Conservation (phyloP, 768 basidiomycete species). For the Boletus barrowsii region DNA sequence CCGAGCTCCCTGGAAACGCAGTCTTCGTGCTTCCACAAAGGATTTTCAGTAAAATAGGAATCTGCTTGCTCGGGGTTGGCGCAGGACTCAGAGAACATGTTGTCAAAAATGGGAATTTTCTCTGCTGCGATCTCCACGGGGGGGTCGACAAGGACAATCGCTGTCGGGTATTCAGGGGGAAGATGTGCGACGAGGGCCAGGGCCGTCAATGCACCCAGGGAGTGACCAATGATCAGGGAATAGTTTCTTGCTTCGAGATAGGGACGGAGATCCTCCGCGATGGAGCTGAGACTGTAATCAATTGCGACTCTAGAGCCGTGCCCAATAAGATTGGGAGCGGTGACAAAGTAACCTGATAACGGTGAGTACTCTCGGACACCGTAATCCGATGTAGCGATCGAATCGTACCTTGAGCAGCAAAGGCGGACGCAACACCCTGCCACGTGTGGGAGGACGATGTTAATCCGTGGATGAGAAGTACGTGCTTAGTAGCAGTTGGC, state of each 20-base stretch:
- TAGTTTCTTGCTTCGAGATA: slow-evolving; percentile 14
- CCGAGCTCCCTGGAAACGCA: too few relatives aligned
- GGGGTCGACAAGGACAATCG: slow-evolving; percentile 23
- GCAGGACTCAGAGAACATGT: neutral
- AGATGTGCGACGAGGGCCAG: slow-evolving; percentile 6
- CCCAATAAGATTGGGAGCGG: slow-evolving; percentile 20
- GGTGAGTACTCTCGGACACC: neutral
- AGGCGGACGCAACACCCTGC: slow-evolving; percentile 15
- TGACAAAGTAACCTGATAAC: slow-evolving; percentile 18
- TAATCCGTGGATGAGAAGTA: slow-evolving; percentile 27
- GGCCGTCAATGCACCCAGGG: slow-evolving; percentile 6
- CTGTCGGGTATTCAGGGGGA: slow-evolving; percentile 3
- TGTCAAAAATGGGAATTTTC: neutral
- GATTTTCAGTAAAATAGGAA: slow-evolving; percentile 1
- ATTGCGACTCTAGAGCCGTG: slow-evolving; percentile 9
- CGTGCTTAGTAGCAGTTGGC: slow-evolving; percentile 20
- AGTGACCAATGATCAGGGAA: slow-evolving; percentile 21
- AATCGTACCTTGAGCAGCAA: slow-evolving; percentile 17
- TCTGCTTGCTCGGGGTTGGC: slow-evolving; percentile 2
- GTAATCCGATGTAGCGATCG: too few relatives aligned
- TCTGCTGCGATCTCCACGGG: neutral
- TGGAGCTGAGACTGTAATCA: slow-evolving; percentile 11
- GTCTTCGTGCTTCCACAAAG: too few relatives aligned
- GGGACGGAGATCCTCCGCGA: slow-evolving; percentile 14
- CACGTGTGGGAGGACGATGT: slow-evolving; percentile 20